phyloP scores from a whole-genome alignment of 331 rosid species.

The Phaseolus coccineus region DNA sequence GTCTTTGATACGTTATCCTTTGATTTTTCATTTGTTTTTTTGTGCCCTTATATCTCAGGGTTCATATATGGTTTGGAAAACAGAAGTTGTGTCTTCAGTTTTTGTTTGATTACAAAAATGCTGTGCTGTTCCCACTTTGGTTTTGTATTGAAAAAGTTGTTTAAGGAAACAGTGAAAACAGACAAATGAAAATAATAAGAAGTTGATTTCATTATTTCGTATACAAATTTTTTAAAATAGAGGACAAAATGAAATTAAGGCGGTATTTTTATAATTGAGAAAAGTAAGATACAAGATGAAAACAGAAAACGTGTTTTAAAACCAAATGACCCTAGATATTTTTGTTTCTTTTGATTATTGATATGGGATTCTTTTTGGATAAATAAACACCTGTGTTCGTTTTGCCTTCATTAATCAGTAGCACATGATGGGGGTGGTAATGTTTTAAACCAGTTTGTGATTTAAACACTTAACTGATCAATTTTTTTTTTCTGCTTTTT shows the following conservation, averaged over 20 bases:
- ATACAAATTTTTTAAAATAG: background rate
- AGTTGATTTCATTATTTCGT: background rate
- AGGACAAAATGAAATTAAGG: background rate
- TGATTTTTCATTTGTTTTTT: background rate
- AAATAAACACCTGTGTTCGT: background rate
- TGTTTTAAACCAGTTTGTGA: slow-evolving; percentile 28
- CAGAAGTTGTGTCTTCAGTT: background rate
- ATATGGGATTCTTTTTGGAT: slow-evolving; percentile 33
- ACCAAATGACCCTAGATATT: background rate
- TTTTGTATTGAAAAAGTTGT: background rate
- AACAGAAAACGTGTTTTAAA: background rate
- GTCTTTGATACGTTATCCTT: background rate
- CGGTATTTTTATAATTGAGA: background rate
- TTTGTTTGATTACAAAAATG: background rate
- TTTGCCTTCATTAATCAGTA: slow-evolving; percentile 16
- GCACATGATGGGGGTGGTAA: slow-evolving; percentile 5
- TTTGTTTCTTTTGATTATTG: slow-evolving; percentile 30
- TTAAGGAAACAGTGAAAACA: background rate
- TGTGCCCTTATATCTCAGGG: background rate
- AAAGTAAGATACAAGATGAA: background rate
- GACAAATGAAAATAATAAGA: background rate
- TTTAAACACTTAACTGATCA: slow-evolving; percentile 23
- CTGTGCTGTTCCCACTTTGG: background rate
- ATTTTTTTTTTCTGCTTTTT: background rate
- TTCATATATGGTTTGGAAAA: background rate